These are phyloP conservation scores for Colletotrichum phormii DNA, from an alignment of 2,329 filamentous ascomycete species.

Conservation along the genomic window DNA sequence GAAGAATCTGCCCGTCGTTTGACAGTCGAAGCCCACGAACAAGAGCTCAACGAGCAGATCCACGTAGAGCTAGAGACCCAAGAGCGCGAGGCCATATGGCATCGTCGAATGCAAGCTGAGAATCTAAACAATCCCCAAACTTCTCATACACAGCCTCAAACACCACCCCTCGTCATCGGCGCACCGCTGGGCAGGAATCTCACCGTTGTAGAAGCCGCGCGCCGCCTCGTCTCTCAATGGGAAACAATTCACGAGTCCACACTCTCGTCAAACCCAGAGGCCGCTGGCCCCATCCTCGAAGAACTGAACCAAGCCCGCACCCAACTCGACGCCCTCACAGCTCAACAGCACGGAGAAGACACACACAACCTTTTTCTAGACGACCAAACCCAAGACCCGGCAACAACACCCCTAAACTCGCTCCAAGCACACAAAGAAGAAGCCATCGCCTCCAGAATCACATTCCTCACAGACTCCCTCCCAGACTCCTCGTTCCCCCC, in stretches of 20 bases:
- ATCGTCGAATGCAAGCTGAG: neutral
- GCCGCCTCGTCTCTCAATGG: conserved; percentile 51
- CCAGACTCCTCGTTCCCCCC: conserved; percentile 46
- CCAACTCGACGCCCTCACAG: conserved; percentile 1
- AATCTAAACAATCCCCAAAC: neutral
- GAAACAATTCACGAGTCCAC: conserved; percentile 45
- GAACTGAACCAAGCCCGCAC: conserved; percentile 25
- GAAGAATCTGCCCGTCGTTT: neutral
- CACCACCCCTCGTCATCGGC: conserved; percentile 48
- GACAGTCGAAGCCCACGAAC: conserved; percentile 1
- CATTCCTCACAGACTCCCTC: conserved; percentile 46
- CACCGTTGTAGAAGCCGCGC: conserved; percentile 49
- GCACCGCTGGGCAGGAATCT: conserved; percentile 49
- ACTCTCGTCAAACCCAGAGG: conserved; percentile 34
- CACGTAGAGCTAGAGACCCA: conserved; percentile 10
- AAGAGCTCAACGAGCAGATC: conserved; percentile 1
- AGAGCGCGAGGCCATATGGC: conserved; percentile 6
- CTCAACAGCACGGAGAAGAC: neutral
- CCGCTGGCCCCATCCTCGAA: conserved; percentile 10
- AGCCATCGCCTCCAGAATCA: conserved; percentile 47
- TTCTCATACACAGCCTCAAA: neutral
- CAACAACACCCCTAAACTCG: conserved; percentile 3
- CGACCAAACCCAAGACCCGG: neutral
- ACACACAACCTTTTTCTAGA: neutral
- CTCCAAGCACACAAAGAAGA: conserved; percentile 23